Evolutionary conservation across 1,284 basidiomycete species (phyloP).

Genomic region (Farysia itapuensis): DNA sequence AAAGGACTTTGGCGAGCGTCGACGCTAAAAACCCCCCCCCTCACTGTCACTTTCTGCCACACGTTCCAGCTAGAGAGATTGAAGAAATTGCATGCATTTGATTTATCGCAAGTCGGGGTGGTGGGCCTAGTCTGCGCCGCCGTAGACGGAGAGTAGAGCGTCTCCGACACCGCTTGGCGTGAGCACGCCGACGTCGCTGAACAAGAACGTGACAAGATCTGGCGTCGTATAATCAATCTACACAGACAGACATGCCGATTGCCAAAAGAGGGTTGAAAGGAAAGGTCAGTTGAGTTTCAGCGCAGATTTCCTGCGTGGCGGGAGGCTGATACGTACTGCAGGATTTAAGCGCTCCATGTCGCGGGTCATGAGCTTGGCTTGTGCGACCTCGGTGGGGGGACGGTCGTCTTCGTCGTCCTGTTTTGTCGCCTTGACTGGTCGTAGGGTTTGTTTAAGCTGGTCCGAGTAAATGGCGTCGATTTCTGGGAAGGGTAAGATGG

Average conservation of each 20-base stretch:
- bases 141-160: slow-evolving; percentile 84
- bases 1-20: slow-evolving; percentile 3
- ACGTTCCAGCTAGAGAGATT: too few species aligned
- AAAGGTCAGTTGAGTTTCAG: too few species aligned
- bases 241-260: not conserved
- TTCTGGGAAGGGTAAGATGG: slow-evolving; percentile 37
- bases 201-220: slow-evolving; percentile 82
- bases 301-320: too few species aligned
- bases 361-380: slow-evolving; percentile 29
- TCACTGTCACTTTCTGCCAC: too few species aligned
- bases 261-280: not conserved
- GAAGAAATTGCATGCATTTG: too few species aligned
- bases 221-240: slow-evolving; percentile 63
- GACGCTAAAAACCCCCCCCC: too few species aligned
- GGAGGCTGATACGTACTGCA: slow-evolving; percentile 15
- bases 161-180: slow-evolving; percentile 89
- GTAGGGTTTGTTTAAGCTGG: not conserved
- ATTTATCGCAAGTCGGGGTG: too few species aligned
- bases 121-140: slow-evolving; percentile 38
- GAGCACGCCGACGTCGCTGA: slow-evolving; percentile 86
- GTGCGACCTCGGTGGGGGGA: not conserved
- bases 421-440: not conserved
- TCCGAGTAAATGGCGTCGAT: not conserved
- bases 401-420: not conserved
- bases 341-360: slow-evolving; percentile 52